Percentiles rank a stretch among this genome's conserved stretches.
These are phyloP conservation scores for Cryphonectria japonica DNA, from an alignment of 2,329 filamentous ascomycete genomes.

Conservation along the genomic window DNA sequence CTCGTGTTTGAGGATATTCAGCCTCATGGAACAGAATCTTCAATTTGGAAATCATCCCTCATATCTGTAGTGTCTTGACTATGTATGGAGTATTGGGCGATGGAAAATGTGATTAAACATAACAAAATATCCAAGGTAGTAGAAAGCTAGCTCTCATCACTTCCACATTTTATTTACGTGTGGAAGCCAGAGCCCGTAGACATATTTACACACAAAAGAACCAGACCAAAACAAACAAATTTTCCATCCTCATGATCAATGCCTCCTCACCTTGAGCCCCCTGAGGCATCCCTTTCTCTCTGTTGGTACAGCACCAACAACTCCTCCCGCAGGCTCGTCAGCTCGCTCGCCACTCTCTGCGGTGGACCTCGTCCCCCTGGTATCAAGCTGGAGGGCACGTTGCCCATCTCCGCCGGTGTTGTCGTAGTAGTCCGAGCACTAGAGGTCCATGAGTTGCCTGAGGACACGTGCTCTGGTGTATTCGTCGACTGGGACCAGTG, in stretches of 20 bases:
- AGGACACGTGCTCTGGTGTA: constrained; percentile 5
- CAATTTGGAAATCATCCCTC: not conserved
- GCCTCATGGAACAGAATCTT: not conserved
- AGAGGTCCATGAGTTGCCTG: constrained; percentile 21
- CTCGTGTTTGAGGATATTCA: not conserved
- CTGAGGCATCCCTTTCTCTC: not conserved
- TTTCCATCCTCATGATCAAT: not conserved
- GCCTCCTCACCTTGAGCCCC: not conserved
- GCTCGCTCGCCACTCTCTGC: not conserved
- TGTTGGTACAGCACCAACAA: constrained; percentile 11
- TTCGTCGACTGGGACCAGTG: constrained; percentile 15
- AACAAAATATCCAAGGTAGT: not conserved
- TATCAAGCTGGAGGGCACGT: not conserved
- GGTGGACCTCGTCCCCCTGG: not conserved
- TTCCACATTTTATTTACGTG: not conserved
- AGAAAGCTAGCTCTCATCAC: not conserved
- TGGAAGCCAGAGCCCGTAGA: not conserved
- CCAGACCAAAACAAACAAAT: not conserved
- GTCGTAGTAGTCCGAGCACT: constrained; percentile 6
- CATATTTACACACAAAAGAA: not conserved
- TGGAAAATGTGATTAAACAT: not conserved
- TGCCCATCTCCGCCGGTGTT: not conserved
- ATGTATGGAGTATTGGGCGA: not conserved
- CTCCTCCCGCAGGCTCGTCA: constrained; percentile 13
- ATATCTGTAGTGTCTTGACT: not conserved